These are phyloP conservation scores for Plasmopara viticola DNA, from an alignment of 352 stramenopile genomes.

Conservation along the genomic window DNA sequence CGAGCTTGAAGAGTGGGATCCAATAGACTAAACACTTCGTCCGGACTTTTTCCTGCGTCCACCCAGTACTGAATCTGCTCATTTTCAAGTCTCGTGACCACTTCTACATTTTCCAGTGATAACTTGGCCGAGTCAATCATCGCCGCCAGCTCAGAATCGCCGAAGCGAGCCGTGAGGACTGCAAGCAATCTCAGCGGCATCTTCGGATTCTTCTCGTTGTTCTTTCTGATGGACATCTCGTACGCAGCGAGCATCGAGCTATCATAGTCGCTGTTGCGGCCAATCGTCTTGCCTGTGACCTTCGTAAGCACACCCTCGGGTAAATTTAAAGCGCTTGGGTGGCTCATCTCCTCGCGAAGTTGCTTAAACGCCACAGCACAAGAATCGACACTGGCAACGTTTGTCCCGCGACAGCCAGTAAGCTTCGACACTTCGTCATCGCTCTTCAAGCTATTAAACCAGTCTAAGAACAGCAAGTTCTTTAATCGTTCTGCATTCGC, in stretches of 20 bases:
- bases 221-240: conserved; percentile 6
- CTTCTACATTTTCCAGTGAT: not conserved
- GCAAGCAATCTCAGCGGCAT: conserved; percentile 5
- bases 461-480: not conserved
- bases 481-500: not conserved
- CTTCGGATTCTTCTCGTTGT: conserved; percentile 7
- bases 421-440: not conserved
- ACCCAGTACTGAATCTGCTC: conserved; percentile 7
- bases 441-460: not conserved
- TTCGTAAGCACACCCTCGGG: not conserved
- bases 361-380: not conserved
- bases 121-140: conserved; percentile 12
- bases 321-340: not conserved
- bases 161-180: conserved; percentile 6
- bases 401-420: not conserved
- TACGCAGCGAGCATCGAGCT: conserved; percentile 6
- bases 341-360: not conserved
- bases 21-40: conserved; percentile 5
- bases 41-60: not conserved
- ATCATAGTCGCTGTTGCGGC: not conserved
- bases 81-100: conserved; percentile 3
- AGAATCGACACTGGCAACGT: not conserved
- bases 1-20: conserved; percentile 4
- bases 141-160: conserved; percentile 6
- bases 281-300: conserved; percentile 1